These are phyloP conservation scores for Pythium folliculosum DNA, from an alignment of 352 stramenopile genomes.

Conservation along the genomic window DNA sequence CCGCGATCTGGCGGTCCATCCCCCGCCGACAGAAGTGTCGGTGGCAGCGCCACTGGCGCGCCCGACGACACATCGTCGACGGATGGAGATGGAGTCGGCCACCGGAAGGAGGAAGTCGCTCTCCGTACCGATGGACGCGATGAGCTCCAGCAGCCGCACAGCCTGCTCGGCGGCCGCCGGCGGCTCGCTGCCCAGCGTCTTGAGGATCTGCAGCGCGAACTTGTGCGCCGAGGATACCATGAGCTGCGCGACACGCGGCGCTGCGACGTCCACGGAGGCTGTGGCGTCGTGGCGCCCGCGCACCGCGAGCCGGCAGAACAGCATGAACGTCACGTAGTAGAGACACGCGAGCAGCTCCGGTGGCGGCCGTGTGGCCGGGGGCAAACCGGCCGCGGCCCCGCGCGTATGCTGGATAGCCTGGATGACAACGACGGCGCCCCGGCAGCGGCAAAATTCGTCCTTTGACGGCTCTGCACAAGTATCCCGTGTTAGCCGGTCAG, in stretches of 20 bases:
- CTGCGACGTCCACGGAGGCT: conserved; percentile 17
- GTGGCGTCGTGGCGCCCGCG: not conserved
- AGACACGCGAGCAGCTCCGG: conserved; percentile 28
- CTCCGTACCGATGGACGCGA: conserved; percentile 55
- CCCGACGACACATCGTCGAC: too few relatives aligned
- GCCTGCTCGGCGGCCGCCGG: conserved; percentile 45
- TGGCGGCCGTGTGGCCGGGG: not conserved
- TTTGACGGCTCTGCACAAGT: conserved; percentile 39
- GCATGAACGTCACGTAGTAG: conserved; percentile 52
- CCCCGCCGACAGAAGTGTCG: too few relatives aligned
- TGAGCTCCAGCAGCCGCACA: conserved; percentile 49
- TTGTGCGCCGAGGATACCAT: conserved; percentile 47
- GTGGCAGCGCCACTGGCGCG: too few relatives aligned
- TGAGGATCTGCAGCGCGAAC: conserved; percentile 47
- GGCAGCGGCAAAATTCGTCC: conserved; percentile 41
- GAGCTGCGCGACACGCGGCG: conserved; percentile 37
- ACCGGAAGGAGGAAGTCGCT: too few relatives aligned
- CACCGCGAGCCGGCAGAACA: conserved; percentile 48
- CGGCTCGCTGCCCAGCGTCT: conserved; percentile 23
- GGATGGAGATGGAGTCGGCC: conserved; percentile 10
- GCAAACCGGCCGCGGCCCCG: not conserved
- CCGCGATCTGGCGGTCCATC: too few relatives aligned
- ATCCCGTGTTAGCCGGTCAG: not conserved
- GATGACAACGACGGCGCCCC: conserved; percentile 33
- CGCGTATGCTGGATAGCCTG: conserved; percentile 25